Percentiles rank a stretch among this genome's conserved stretches.
Conservation (phyloP, 768 basidiomycete species). For the Russula vinacea region DNA sequence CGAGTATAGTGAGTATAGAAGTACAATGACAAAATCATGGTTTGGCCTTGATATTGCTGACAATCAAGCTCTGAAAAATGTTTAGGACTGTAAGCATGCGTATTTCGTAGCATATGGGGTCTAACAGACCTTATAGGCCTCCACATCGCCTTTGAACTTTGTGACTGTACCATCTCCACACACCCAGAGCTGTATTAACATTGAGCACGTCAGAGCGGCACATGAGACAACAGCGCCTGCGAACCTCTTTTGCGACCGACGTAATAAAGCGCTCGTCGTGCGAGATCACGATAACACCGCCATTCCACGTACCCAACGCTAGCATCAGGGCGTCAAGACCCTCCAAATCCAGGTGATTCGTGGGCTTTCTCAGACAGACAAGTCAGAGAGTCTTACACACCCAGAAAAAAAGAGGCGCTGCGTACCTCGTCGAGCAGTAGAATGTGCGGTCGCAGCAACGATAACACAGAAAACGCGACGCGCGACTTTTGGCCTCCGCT, state of each 20-base stretch:
- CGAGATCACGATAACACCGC: constrained; percentile 88
- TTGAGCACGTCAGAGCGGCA: constrained; percentile 20
- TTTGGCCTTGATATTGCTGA: constrained; percentile 39
- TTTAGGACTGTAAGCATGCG: not conserved
- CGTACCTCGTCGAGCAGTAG: constrained; percentile 88
- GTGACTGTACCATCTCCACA: constrained; percentile 78
- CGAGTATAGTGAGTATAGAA: constrained; percentile 1
- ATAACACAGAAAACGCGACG: constrained; percentile 87
- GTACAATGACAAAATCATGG: constrained; percentile 28
- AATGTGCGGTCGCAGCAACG: constrained; percentile 86
- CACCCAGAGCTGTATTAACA: constrained; percentile 72
- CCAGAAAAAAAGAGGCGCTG: constrained; percentile 4
- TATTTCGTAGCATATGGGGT: not conserved
- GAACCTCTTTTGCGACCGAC: constrained; percentile 77
- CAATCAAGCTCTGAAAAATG: constrained; percentile 26
- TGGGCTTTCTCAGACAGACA: constrained; percentile 51
- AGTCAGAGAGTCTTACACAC: constrained; percentile 6
- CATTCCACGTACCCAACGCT: constrained; percentile 77
- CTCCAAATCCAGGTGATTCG: constrained; percentile 96
- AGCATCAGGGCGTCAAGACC: constrained; percentile 94
- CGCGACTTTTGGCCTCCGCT: constrained; percentile 96
- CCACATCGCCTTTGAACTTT: constrained; percentile 88
- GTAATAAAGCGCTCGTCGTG: constrained; percentile 97
- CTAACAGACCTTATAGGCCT: constrained; percentile 76
- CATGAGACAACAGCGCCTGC: constrained; percentile 27